These are phyloP conservation scores for Syzygium oleosum DNA, from an alignment of 345 rosid species.

Conservation along the genomic window DNA sequence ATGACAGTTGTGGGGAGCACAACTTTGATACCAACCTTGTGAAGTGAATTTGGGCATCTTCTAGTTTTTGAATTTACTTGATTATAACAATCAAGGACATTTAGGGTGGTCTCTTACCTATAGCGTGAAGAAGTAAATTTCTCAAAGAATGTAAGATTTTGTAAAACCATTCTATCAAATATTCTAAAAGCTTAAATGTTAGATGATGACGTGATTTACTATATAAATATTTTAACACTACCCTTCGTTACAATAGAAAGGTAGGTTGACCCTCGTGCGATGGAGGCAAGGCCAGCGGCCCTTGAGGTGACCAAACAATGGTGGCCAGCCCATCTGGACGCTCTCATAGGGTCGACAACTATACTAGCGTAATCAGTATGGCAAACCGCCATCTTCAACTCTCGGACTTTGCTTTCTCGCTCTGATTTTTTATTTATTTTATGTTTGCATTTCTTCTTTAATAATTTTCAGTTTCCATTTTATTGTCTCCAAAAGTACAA, in stretches of 20 bases:
- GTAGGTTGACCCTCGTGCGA: background rate
- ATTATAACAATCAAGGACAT: background rate
- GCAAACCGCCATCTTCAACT: background rate
- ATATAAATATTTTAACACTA: background rate
- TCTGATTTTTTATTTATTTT: too few relatives aligned
- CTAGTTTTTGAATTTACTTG: background rate
- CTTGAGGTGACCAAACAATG: background rate
- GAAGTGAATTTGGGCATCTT: background rate
- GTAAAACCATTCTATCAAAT: accelerated
- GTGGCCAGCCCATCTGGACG: background rate
- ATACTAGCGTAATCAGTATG: background rate
- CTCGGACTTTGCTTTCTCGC: background rate
- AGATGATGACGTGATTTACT: accelerated
- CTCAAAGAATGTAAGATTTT: accelerated
- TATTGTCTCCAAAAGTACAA: background rate
- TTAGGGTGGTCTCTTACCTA: background rate
- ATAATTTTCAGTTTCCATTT: background rate
- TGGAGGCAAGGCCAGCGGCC: background rate
- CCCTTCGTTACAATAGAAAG: background rate
- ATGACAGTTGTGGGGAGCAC: background rate
- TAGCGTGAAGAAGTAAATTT: background rate
- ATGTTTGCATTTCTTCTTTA: background rate
- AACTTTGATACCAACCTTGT: background rate
- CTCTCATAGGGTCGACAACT: background rate
- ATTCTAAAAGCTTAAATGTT: accelerated